A percentile compares a stretch with the other conserved stretches of the same genome.
Conservation (phyloP, 2,329 filamentous ascomycete genomes). For the Pyrenochaeta sp. region DNA sequence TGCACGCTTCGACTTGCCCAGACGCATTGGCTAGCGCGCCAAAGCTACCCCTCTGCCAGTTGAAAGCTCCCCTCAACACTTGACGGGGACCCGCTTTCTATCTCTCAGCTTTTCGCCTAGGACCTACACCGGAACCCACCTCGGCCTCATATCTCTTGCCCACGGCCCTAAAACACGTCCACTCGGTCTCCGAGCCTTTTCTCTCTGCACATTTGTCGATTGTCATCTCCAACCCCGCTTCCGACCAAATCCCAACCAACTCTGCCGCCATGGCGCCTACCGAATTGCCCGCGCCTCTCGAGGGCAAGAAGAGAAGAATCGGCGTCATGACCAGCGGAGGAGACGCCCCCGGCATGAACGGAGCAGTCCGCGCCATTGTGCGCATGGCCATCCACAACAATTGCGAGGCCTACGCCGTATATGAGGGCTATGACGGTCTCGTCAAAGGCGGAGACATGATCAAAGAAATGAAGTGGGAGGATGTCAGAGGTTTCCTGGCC, state of each 20-base stretch:
- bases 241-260: not conserved
- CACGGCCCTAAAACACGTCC: conserved; percentile 9
- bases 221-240: not conserved
- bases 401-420: conserved; percentile 62
- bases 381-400: conserved; percentile 85
- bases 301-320: conserved; percentile 69
- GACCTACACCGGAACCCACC: conserved; percentile 19
- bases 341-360: conserved; percentile 95
- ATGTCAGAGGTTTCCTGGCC: conserved; percentile 91
- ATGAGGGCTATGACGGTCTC: conserved; percentile 95
- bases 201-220: conserved; percentile 6
- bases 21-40: conserved; percentile 7
- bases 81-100: conserved; percentile 28
- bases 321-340: conserved; percentile 94
- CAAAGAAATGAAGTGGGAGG: conserved; percentile 85
- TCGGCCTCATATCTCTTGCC: conserved; percentile 36
- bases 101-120: conserved; percentile 23
- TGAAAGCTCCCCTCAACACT: conserved; percentile 31
- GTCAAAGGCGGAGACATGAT: conserved; percentile 91
- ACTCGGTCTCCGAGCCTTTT: conserved; percentile 2
- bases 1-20: conserved; percentile 1
- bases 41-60: conserved; percentile 18
- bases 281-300: conserved; percentile 45
- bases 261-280: conserved; percentile 36
- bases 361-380: conserved; percentile 86